Base-by-base conservation (phyloP, 208 protist genomes). In the Angomonas ambiguus region DNA sequence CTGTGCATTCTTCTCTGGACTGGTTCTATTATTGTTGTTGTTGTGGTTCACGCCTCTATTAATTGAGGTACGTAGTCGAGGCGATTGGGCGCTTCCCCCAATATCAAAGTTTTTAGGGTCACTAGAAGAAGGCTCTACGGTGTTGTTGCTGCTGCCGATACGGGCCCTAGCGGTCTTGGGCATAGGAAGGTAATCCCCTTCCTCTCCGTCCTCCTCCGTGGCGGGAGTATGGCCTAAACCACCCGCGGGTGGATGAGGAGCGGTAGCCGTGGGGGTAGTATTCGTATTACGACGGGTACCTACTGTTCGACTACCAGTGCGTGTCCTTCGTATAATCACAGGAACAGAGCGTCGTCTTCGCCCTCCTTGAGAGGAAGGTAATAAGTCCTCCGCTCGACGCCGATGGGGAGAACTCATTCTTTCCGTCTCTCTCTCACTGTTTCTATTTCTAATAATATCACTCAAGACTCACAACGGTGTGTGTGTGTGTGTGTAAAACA, bases 311-410 rank as follows among this genome's bases (percentile, higher is more conserved):
- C 71, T 77, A 5, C 77, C 77, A 5, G 71, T 62, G 20, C 77
- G 77, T 5, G 71, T 82, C 18, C 66, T 67, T 1, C 72, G 77
- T 4, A 82, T 63, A 0, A 62, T 73, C 24, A 82, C 76, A 33
- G 75, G 77, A 0, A 82, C 76, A 0, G 71, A 74, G 16, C 69
- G 68, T 31, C 72, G 66, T 8, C 68, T 64, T 1, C 72, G 65
- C 3, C 31, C 22, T 0, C 48, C 51, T 34, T 33, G n/a, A n/a
- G n/a, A n/a, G n/a, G n/a, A n/a, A n/a, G n/a, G n/a, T n/a, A n/a
- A n/a, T n/a, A n/a, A n/a, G n/a, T n/a, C n/a, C n/a, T n/a, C n/a
- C n/a, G n/a, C n/a, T n/a, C n/a, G n/a, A n/a, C n/a, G n/a, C n/a
- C n/a, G n/a, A n/a, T n/a, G n/a, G n/a, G n/a, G n/a, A n/a, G n/a